Percentiles rank a stretch among this genome's conserved stretches.
These are phyloP conservation scores for Asterella californica DNA, from an alignment of 225 moss, liverwort and hornwort genomes.

Conservation along the genomic window DNA sequence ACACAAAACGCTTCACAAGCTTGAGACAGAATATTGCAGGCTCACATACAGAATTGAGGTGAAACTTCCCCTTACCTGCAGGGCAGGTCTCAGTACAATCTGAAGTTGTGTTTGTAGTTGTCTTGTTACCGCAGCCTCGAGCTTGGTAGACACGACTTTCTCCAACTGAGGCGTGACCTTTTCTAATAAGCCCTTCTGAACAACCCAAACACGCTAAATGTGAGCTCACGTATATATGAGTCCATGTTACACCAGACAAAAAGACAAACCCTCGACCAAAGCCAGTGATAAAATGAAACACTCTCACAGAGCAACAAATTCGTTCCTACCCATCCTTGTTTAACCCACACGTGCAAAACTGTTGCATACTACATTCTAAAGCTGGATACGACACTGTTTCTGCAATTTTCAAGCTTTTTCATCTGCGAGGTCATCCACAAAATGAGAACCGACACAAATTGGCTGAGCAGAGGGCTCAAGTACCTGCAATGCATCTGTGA, in stretches of 20 bases:
- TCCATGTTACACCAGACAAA: background rate
- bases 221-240: background rate
- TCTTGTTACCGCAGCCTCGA: slow-evolving; percentile 76
- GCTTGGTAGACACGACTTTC: slow-evolving; percentile 73
- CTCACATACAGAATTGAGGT: background rate
- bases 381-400: too few species aligned
- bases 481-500: slow-evolving; percentile 86
- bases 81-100: slow-evolving; percentile 71
- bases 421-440: background rate
- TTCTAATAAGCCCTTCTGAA: slow-evolving; percentile 72
- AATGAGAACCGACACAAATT: background rate
- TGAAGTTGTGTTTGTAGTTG: slow-evolving; percentile 87
- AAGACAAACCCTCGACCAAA: background rate
- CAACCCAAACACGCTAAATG: background rate
- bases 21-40: background rate
- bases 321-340: background rate
- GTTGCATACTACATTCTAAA: too few species aligned
- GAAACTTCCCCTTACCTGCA: slow-evolving; percentile 52
- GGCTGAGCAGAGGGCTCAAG: background rate
- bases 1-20: background rate
- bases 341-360: too few species aligned
- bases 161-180: slow-evolving; percentile 85
- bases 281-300: background rate
- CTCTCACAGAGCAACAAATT: background rate
- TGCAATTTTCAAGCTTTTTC: background rate